Evolutionary conservation across 2,329 filamentous ascomycete species (phyloP), one percentile per base, ranked within the genome.

Genomic region (Colletotrichum somersetense): DNA sequence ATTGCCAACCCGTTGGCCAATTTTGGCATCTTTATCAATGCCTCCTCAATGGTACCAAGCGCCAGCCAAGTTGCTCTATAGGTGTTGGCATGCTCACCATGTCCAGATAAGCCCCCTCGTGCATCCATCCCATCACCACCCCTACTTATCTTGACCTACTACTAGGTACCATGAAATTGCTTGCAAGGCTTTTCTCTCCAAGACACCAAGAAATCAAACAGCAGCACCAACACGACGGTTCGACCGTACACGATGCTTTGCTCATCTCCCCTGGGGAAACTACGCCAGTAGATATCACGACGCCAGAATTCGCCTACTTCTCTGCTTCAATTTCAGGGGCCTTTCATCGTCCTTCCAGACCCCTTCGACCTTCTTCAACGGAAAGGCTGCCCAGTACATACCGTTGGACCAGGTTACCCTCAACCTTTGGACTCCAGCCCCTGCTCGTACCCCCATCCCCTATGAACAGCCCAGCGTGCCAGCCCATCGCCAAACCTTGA

Each of bases 1-100:
- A 35, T 70, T 50, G 66, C 70, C 59, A 69, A 70, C 55, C 46
- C 14, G 8, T 72, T 65, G 52, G 59, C 70, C 10, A 65, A 56
- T 61, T 72, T 65, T 65, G 66, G 55, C 59, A 56, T 58, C 61
- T 70, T 70, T 61, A 72, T 72, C 70, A 33, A 69, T 55, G 16
- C 14, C 58, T 70, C 55, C 42, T 44, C 20, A 72, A 55, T 72
- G 70, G 70, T 70, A 72, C 70, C 70, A 72, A 72, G 70, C 38
- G 18, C 38, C 52, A 55, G 70, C 70, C 70, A 72, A 72, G 70
- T 72, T 72, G 66, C 7, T 59, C 44, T 70, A 70, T 72, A 59
- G 70, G 46, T 72, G 61, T 72, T 72, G 70, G 70, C 70, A 65
- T 48, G 46, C 61, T 61, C 33, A 46, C 70, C 70, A 72, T 55